Base-by-base conservation (phyloP, 2,329 filamentous ascomycete genomes). In the Passalora sequoiae region DNA sequence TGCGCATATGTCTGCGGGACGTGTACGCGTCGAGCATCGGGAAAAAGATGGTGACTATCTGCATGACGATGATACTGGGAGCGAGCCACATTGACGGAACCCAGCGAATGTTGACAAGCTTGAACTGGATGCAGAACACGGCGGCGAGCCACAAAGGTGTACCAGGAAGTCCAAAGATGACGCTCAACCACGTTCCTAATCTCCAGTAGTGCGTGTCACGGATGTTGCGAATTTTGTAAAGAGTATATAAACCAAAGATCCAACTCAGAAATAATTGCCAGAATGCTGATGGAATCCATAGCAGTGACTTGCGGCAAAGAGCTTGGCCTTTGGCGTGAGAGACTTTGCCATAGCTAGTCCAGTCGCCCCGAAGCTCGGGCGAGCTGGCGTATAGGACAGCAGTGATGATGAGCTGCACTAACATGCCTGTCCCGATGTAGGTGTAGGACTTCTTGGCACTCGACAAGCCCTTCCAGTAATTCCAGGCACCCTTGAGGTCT, bases 171-270 rank as follows among this genome's bases (percentile, higher is more conserved):
- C 66, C 68, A 30, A 69, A 65, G 41, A 75, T 43, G 38, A 72
- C 65, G 41, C 70, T 70, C 28, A 70, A 59, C 29, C 79, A 75
- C 22, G 80, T 84, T 59, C 84, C 81, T 4, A 75, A 57, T 8
- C 80, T 71, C 81, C 81, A 85, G 43, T 80, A 76, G 54, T 83
- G 78, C 5, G 79, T 80, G 56, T 85, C 81, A 21, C 71, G 71
- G 52, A 85, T 77, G 16, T 71, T 66, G 6, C 80, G 72, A 27
- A 80, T 74, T 52, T 75, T 72, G 72, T 75, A 83, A 3, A 84
- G 71, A 49, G 83, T 69, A 54, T 75, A 69, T 15, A 80, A 78
- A 3, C 80, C 78, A 46, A 78, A 72, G 32, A 80, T 59, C 73
- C 76, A 82, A 10, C 77, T 72, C 79, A 78, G 83, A 44, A 79